Evolutionary conservation across 1,284 basidiomycete genomes (phyloP).

Genomic region (Cutaneotrichosporon cutaneum): DNA sequence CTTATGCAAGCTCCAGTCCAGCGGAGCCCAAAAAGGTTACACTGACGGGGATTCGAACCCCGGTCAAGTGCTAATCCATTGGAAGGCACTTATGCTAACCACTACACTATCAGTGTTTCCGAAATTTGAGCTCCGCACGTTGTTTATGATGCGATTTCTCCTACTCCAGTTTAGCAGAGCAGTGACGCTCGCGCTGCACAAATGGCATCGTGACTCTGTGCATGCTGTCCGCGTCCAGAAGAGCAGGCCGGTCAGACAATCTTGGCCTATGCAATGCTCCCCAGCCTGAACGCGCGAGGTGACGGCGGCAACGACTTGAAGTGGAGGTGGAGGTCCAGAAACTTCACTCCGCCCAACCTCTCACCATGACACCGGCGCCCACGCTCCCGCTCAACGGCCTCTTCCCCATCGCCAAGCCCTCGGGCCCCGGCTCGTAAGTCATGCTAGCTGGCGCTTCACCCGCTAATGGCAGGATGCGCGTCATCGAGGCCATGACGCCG

Average conservation of each 20-base stretch:
- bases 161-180: too few relatives aligned
- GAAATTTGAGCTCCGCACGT: background rate
- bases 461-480: slow-evolving; percentile 68
- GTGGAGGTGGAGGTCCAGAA: slow-evolving; percentile 8
- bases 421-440: slow-evolving; percentile 50
- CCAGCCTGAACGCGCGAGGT: too few relatives aligned
- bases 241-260: too few relatives aligned
- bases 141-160: background rate
- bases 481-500: slow-evolving; percentile 82
- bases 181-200: too few relatives aligned
- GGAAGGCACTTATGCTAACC: slow-evolving; percentile 11
- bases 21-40: too few relatives aligned
- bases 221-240: too few relatives aligned
- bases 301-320: background rate
- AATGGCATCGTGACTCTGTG: background rate
- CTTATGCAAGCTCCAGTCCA: too few relatives aligned
- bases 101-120: slow-evolving; percentile 7
- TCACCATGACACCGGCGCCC: slow-evolving; percentile 25
- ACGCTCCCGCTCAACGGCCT: slow-evolving; percentile 52
- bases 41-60: slow-evolving; percentile 10
- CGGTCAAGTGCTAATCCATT: slow-evolving; percentile 10
- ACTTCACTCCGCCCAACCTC: slow-evolving; percentile 2
- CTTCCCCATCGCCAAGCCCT: slow-evolving; percentile 53
- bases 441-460: background rate
- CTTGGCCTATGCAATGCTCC: too few relatives aligned